phyloP scores from a whole-genome alignment of 164 flowering plant genomes.

The Buxus sempervirens region DNA sequence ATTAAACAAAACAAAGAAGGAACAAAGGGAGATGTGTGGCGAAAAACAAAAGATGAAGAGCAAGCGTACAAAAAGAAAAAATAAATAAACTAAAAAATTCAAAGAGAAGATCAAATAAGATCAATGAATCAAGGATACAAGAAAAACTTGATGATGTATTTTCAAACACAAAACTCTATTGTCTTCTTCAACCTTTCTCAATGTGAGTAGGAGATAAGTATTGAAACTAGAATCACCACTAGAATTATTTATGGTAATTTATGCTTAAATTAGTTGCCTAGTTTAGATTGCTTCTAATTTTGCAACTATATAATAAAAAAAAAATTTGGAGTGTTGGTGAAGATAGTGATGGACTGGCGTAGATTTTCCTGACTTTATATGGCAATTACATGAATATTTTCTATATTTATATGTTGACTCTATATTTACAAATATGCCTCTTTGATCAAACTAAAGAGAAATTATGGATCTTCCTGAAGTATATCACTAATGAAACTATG shows the following conservation, averaged over 20 bases:
- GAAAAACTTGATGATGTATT: background rate
- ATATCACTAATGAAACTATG: too few relatives aligned
- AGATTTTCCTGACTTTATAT: background rate
- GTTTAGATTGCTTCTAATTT: background rate
- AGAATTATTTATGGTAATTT: constrained; percentile 15
- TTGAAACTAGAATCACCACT: constrained; percentile 8
- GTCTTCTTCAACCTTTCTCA: background rate
- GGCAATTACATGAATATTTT: too few relatives aligned
- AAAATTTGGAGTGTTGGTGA: background rate
- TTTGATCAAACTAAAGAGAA: too few relatives aligned
- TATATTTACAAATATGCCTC: too few relatives aligned
- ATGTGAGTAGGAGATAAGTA: background rate
- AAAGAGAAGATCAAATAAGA: background rate
- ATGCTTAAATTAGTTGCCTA: background rate
- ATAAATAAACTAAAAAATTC: background rate
- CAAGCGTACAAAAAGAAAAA: background rate
- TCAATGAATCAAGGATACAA: background rate
- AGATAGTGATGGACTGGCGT: constrained; percentile 4
- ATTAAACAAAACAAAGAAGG: background rate
- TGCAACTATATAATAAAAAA: background rate
- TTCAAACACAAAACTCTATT: too few relatives aligned
- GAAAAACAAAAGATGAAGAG: background rate
- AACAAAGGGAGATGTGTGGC: background rate
- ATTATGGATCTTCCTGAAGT: too few relatives aligned
- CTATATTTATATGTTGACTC: too few relatives aligned